These are phyloP conservation scores for Cryptococcus amylolentus DNA, from an alignment of 1,284 basidiomycete species.

Conservation along the genomic window DNA sequence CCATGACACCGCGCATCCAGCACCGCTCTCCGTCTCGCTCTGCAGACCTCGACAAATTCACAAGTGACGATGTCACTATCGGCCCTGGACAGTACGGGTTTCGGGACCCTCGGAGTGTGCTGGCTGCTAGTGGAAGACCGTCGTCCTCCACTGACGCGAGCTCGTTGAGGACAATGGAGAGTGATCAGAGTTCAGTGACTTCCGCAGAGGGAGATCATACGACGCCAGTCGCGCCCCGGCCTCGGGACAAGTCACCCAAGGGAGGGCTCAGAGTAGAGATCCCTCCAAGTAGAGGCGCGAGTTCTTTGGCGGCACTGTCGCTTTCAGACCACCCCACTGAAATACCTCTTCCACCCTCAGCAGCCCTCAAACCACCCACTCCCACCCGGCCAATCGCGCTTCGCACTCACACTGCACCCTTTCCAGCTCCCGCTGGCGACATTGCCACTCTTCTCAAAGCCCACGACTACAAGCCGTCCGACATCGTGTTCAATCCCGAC, in stretches of 20 bases:
- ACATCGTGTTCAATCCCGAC: conserved; percentile 85
- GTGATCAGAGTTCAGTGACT: background rate
- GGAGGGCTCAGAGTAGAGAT: background rate
- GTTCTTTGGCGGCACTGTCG: background rate
- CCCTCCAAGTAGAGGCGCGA: background rate
- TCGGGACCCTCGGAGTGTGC: conserved; percentile 1
- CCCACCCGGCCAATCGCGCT: background rate
- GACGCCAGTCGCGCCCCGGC: background rate
- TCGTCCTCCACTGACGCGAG: conserved; percentile 12
- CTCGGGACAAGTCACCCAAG: background rate
- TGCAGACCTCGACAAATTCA: conserved; percentile 41
- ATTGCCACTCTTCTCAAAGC: conserved; percentile 44
- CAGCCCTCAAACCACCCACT: background rate
- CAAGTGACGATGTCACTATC: conserved; percentile 14
- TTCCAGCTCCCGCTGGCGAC: conserved; percentile 15
- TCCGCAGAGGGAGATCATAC: background rate
- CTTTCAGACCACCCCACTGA: background rate
- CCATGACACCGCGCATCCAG: conserved; percentile 26
- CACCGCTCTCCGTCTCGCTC: conserved; percentile 41
- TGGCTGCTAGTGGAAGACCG: conserved; percentile 6
- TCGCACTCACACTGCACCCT: conserved; percentile 9
- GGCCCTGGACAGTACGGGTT: conserved; percentile 5
- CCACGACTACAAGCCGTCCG: conserved; percentile 58
- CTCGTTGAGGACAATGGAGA: background rate
- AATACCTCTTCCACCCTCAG: background rate